Base-by-base conservation (phyloP, 2,329 filamentous ascomycete genomes). In the Chlorencoelia australis region DNA sequence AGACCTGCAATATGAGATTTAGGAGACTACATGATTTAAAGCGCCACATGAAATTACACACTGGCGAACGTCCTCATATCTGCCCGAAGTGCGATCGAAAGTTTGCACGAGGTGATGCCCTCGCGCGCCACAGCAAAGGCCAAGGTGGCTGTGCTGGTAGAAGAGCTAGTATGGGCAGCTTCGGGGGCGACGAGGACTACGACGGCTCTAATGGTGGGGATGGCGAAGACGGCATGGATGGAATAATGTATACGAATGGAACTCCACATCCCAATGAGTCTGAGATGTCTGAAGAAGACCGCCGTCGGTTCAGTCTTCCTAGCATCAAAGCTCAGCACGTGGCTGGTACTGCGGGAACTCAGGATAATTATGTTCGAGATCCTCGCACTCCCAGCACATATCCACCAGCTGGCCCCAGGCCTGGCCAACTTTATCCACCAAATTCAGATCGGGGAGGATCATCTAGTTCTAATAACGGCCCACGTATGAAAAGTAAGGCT, bases 41-140 rank as follows among this genome's bases (percentile, higher is more conserved):
- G 65, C 78, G 91, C 26, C 91, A 98, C 58, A 87, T 82, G 46
- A 98, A 98, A 62, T 73, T 98, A 15, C 91, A 98, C 56, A 96
- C 89, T 0, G 91, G 91, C 37, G 91, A 98, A 64, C 80, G 93
- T 53, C 88, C 88, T 9, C 91, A 98, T 53, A 82, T 91, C 7
- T 98, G 91, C 54, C 82, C 84, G 26, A 95, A 93, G 58, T 98
- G 91, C 58, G 86, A 93, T 47, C 77, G 91, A 43, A 85, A 88
- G 49, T 98, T 98, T 62, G 91, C 91, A 29, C 80, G 91, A 47
- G 91, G 91, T 9, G 91, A 98, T 67, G 91, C 91, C 17, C 65
- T 98, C 36, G 91, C 91, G 29, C 77, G 91, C 42, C 91, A 98
- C 58, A 94, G 85, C 57, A 96, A 96, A 61, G 91, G 91, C 21